phyloP scores from a whole-genome alignment of 805 yeast species.

The Kregervanrija delftensis region DNA sequence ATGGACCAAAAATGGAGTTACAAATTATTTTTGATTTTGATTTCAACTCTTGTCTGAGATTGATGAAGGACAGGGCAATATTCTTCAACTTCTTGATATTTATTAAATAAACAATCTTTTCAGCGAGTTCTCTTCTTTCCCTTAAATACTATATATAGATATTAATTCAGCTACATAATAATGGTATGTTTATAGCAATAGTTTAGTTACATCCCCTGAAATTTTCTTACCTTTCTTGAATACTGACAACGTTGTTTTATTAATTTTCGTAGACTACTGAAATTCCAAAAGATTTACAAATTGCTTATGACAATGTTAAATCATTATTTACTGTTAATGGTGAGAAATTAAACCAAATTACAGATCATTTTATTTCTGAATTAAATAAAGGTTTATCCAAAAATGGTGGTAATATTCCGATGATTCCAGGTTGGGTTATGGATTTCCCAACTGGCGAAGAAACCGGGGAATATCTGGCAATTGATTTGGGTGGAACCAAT shows the following conservation, averaged over 20 bases:
- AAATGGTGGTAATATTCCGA: conserved; percentile 83
- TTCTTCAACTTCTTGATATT: no score
- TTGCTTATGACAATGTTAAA: conserved; percentile 47
- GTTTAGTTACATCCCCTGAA: no score
- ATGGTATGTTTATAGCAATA: no score
- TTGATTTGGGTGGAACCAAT: conserved; percentile 97
- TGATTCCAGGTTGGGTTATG: conserved; percentile 97
- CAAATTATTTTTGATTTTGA: no score
- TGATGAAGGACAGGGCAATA: no score
- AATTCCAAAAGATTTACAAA: conserved; percentile 6
- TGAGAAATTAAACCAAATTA: conserved; percentile 55
- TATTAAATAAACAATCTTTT: no score
- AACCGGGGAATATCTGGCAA: conserved; percentile 82
- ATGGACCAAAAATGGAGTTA: no score
- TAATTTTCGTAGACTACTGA: conserved; percentile 1
- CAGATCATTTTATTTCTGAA: conserved; percentile 71
- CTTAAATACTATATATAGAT: no score
- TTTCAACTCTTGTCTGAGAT: no score
- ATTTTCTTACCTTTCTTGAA: neutral
- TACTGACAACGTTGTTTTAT: conserved; percentile 1
- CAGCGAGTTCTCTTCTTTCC: no score
- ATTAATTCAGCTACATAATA: no score
- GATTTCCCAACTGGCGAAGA: conserved; percentile 91
- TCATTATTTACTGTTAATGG: conserved; percentile 54
- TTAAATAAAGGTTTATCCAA: conserved; percentile 73